Conservation (phyloP, 495 filamentous ascomycete species). For the Sordaria brevicollis region DNA sequence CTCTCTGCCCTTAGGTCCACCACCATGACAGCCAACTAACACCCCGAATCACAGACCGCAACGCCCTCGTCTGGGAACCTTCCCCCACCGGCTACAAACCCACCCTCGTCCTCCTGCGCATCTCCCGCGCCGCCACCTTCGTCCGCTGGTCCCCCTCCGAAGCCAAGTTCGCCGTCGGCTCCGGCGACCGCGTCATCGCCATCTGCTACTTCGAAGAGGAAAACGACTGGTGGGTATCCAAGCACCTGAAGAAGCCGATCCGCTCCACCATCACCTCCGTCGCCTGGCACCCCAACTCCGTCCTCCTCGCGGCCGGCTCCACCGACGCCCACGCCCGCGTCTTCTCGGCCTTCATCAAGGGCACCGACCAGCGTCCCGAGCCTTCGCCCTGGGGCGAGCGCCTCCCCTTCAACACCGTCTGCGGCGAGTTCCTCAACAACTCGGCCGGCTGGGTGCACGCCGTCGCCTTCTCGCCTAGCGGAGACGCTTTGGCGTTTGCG, state of each 20-base stretch:
- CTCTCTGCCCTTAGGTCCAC: background rate
- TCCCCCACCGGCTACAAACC: slow-evolving; percentile 89
- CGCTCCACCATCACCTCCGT: slow-evolving; percentile 90
- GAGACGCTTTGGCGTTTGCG: slow-evolving; percentile 81
- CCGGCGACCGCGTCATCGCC: slow-evolving; percentile 90
- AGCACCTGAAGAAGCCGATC: slow-evolving; percentile 97
- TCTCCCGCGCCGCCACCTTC: slow-evolving; percentile 93
- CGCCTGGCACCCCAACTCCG: slow-evolving; percentile 94
- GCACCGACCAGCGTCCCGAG: slow-evolving; percentile 77
- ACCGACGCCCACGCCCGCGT: slow-evolving; percentile 97
- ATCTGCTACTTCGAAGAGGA: slow-evolving; percentile 98
- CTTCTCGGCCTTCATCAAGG: slow-evolving; percentile 93
- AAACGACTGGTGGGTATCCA: slow-evolving; percentile 99
- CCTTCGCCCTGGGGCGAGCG: slow-evolving; percentile 89
- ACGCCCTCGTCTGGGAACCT: slow-evolving; percentile 95
- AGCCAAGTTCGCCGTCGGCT: slow-evolving; percentile 94
- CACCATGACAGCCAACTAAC: background rate
- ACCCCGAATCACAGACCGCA: slow-evolving; percentile 60
- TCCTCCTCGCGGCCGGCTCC: slow-evolving; percentile 84
- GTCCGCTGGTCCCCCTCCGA: slow-evolving; percentile 97
- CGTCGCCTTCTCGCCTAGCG: slow-evolving; percentile 81
- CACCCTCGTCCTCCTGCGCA: slow-evolving; percentile 89
- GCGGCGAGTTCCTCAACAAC: slow-evolving; percentile 89
- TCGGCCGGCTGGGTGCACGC: slow-evolving; percentile 95
- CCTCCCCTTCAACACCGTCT: slow-evolving; percentile 94